Conservation (phyloP, 2,329 filamentous ascomycete species). For the Eurotiales sp. region DNA sequence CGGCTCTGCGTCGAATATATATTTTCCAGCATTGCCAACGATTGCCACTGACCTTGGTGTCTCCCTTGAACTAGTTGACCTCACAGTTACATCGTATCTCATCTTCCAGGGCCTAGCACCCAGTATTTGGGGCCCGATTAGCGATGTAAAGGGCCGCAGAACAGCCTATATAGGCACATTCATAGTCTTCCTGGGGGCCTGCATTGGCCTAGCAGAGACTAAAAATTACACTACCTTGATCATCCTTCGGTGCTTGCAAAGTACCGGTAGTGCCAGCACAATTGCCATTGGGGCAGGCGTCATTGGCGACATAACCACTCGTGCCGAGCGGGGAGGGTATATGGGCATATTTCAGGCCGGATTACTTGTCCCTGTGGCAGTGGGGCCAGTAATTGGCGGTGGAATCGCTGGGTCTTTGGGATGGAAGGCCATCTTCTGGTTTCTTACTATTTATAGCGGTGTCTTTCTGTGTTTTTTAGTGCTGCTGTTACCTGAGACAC, state of each 20-base stretch:
- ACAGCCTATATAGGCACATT: conserved; percentile 37
- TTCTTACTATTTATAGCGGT: conserved; percentile 36
- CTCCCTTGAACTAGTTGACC: conserved; percentile 35
- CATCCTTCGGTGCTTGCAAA: conserved; percentile 41
- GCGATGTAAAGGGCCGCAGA: conserved; percentile 41
- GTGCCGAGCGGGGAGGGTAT: conserved; percentile 39
- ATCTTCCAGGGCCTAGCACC: conserved; percentile 40
- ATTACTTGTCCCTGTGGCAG: conserved; percentile 31
- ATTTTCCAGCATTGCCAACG: conserved; percentile 43
- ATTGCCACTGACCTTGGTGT: conserved; percentile 40
- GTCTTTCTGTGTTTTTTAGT: conserved; percentile 30
- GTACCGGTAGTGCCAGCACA: conserved; percentile 41
- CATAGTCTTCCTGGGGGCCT: conserved; percentile 38
- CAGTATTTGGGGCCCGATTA: conserved; percentile 38
- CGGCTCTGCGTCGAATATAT: conserved; percentile 40
- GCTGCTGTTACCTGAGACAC: conserved; percentile 39
- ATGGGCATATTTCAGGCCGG: conserved; percentile 41
- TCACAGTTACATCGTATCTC: conserved; percentile 47
- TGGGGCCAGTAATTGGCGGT: conserved; percentile 45
- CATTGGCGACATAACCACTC: conserved; percentile 41
- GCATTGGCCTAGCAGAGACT: conserved; percentile 38
- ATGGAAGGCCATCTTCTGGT: conserved; percentile 45
- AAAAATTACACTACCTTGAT: conserved; percentile 38
- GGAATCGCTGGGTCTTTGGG: conserved; percentile 33
- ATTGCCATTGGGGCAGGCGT: conserved; percentile 43